These are phyloP conservation scores for Penicillium cataractarum DNA, from an alignment of 495 filamentous ascomycete species.

Conservation along the genomic window DNA sequence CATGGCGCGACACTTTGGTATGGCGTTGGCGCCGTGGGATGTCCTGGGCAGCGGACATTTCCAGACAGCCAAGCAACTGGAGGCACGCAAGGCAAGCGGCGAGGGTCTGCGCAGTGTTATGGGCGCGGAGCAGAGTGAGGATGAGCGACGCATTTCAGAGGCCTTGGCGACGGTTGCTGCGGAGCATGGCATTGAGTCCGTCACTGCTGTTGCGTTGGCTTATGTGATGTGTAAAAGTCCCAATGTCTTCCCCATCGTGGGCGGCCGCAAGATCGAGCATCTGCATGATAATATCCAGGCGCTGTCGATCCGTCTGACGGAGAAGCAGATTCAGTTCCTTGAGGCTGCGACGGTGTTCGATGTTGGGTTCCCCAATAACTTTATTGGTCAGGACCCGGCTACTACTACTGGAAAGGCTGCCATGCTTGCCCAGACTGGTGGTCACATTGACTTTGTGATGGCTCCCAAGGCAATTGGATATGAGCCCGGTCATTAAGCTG, in stretches of 20 bases:
- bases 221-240: constrained; percentile 76
- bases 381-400: constrained; percentile 44
- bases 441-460: constrained; percentile 49
- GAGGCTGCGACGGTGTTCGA: constrained; percentile 55
- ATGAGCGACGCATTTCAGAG: constrained; percentile 46
- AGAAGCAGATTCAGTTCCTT: constrained; percentile 60
- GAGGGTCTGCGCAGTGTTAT: constrained; percentile 35
- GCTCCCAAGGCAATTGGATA: constrained; percentile 35
- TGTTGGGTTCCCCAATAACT: constrained; percentile 55
- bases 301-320: constrained; percentile 54
- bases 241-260: constrained; percentile 77
- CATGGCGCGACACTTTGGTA: constrained; percentile 58
- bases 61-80: constrained; percentile 42
- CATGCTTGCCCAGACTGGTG: constrained; percentile 44
- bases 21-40: constrained; percentile 63
- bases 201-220: constrained; percentile 67
- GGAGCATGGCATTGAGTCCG: constrained; percentile 45
- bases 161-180: constrained; percentile 56
- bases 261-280: constrained; percentile 67
- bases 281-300: constrained; percentile 66
- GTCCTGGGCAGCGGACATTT: constrained; percentile 58
- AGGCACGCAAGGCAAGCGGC: constrained; percentile 33
- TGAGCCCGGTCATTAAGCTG: constrained; percentile 15
- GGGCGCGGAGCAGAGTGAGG: constrained; percentile 34
- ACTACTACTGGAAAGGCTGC: constrained; percentile 42